Conservation (phyloP, 192 early-diverging fungal species). For the Chytriomyces confervae region DNA sequence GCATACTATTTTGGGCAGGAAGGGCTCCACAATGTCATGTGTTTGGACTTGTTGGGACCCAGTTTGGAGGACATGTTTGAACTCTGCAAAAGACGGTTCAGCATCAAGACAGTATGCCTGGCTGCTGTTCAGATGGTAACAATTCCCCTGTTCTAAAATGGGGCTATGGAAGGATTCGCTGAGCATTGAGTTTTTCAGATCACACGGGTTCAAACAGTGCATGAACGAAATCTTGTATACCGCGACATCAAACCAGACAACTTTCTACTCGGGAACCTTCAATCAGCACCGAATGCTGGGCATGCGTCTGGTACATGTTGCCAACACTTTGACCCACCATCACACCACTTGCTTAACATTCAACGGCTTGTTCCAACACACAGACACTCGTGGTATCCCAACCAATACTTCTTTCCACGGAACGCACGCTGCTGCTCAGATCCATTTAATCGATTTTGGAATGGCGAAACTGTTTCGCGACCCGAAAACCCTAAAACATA, state of each 20-base stretch:
- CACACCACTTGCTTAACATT: background rate
- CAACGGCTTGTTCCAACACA: background rate
- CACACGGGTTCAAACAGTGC: slow-evolving; percentile 80
- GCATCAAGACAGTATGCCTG: slow-evolving; percentile 92
- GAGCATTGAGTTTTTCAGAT: slow-evolving; percentile 55
- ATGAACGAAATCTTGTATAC: slow-evolving; percentile 89
- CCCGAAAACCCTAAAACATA: slow-evolving; percentile 82
- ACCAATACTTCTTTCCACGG: slow-evolving; percentile 60
- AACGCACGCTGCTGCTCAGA: slow-evolving; percentile 80
- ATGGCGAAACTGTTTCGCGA: slow-evolving; percentile 88
- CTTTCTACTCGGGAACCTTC: slow-evolving; percentile 78
- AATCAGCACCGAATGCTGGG: slow-evolving; percentile 25
- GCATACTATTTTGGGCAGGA: slow-evolving; percentile 98
- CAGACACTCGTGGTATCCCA: slow-evolving; percentile 53
- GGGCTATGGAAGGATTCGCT: slow-evolving; percentile 48
- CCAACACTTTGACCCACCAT: background rate
- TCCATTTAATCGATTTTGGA: slow-evolving; percentile 92
- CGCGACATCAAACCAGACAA: slow-evolving; percentile 83
- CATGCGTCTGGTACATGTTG: background rate
- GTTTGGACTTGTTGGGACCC: slow-evolving; percentile 94
- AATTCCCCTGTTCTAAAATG: background rate
- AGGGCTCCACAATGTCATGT: slow-evolving; percentile 92
- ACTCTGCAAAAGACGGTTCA: slow-evolving; percentile 87
- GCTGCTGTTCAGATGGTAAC: slow-evolving; percentile 91
- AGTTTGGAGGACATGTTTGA: slow-evolving; percentile 97